Evolutionary conservation across 1,284 basidiomycete genomes (phyloP).

Genomic region (Austroboletus novae-zelandiae): DNA sequence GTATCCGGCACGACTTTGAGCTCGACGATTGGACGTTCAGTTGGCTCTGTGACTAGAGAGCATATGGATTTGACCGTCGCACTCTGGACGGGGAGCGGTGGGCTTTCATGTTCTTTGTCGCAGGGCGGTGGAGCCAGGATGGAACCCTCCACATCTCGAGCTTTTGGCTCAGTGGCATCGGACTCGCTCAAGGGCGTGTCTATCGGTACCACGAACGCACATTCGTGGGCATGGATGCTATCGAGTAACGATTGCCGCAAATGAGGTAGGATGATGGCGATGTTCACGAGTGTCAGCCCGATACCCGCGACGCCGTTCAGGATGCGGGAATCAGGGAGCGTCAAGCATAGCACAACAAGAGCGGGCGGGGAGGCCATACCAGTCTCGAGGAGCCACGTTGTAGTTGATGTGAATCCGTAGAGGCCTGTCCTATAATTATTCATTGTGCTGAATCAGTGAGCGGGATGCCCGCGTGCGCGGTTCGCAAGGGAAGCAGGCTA

Average conservation of each 20-base stretch:
- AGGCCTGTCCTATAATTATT: slow-evolving; percentile 27
- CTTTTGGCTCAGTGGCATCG: not conserved
- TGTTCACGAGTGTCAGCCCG: slow-evolving; percentile 27
- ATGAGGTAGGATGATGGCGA: slow-evolving; percentile 24
- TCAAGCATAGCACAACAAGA: slow-evolving; percentile 24
- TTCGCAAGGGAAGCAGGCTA: not conserved
- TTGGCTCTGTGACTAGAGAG: not conserved
- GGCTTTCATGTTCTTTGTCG: not conserved
- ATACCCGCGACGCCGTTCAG: slow-evolving; percentile 24
- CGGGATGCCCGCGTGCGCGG: slow-evolving; percentile 2
- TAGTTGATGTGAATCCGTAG: slow-evolving; percentile 22
- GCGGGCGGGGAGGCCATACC: slow-evolving; percentile 29
- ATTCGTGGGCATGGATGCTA: slow-evolving; percentile 3
- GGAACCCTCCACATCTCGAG: not conserved
- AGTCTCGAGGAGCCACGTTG: slow-evolving; percentile 19
- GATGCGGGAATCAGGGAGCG: slow-evolving; percentile 31
- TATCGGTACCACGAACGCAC: not conserved
- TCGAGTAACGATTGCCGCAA: slow-evolving; percentile 24
- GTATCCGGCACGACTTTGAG: not conserved
- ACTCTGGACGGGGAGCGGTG: not conserved
- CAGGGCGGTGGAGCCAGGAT: not conserved
- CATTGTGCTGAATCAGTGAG: slow-evolving; percentile 9
- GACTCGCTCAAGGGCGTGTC: not conserved
- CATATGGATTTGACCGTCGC: slow-evolving; percentile 1
- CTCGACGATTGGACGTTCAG: not conserved